Conservation (phyloP, 352 stramenopile genomes). For the Phytophthora niederhauseri region DNA sequence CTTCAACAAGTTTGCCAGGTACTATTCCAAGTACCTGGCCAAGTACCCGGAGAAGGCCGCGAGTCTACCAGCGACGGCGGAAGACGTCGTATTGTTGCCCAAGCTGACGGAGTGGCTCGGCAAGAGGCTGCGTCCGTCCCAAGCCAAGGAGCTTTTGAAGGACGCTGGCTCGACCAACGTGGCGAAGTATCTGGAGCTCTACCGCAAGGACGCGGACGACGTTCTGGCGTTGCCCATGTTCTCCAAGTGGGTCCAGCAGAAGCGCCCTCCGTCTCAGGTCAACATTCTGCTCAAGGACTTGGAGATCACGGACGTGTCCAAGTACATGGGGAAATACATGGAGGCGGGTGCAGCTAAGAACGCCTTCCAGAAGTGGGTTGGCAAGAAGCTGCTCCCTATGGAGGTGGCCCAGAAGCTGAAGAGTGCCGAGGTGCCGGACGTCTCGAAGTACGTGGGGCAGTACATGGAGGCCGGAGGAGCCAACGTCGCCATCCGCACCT, state of each 20-base stretch:
- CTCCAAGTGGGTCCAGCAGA: slow-evolving; percentile 5
- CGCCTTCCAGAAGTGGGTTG: slow-evolving; percentile 6
- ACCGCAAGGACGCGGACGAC: slow-evolving; percentile 18
- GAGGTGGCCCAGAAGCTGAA: slow-evolving; percentile 6
- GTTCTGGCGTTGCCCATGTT: slow-evolving; percentile 11
- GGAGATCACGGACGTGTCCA: slow-evolving; percentile 7
- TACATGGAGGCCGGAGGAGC: neutral
- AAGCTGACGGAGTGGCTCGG: slow-evolving; percentile 14
- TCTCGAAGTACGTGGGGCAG: neutral
- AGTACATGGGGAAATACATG: slow-evolving; percentile 16
- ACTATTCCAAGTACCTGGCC: slow-evolving; percentile 14
- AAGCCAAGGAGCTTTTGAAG: slow-evolving; percentile 12
- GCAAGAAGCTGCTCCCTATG: neutral
- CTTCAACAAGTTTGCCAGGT: slow-evolving; percentile 28
- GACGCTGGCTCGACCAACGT: slow-evolving; percentile 7
- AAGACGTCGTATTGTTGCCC: slow-evolving; percentile 18
- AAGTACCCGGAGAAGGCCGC: slow-evolving; percentile 8
- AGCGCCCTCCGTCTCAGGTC: slow-evolving; percentile 5
- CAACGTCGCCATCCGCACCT: neutral
- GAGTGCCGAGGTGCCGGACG: slow-evolving; percentile 8
- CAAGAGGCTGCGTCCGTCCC: neutral
- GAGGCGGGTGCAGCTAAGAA: slow-evolving; percentile 8
- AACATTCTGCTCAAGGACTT: slow-evolving; percentile 17
- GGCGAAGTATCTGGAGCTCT: slow-evolving; percentile 14
- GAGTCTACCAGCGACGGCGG: slow-evolving; percentile 8